Evolutionary conservation across 2,329 filamentous ascomycete species (phyloP).

Genomic region (Hypoxylon sp.): DNA sequence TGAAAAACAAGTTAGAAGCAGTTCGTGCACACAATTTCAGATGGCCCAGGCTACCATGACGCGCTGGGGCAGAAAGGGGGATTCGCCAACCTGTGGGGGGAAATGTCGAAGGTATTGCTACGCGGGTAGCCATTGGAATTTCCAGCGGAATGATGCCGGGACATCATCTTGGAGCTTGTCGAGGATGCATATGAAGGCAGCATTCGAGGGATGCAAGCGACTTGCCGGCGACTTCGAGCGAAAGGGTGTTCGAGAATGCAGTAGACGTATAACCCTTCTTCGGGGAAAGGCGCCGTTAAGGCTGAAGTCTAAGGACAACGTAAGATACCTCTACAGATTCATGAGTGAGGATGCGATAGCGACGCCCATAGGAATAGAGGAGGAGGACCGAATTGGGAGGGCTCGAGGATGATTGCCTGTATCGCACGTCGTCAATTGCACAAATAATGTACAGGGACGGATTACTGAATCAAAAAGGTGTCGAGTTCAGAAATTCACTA

Average conservation of each 20-base stretch:
- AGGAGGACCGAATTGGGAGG: conserved; percentile 19
- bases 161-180: conserved; percentile 77
- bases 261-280: conserved; percentile 30
- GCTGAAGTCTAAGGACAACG: conserved; percentile 26
- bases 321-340: conserved; percentile 31
- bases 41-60: conserved; percentile 1
- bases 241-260: conserved; percentile 24
- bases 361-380: conserved; percentile 7
- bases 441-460: conserved; percentile 24
- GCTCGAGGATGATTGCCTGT: conserved; percentile 13
- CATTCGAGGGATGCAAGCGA: conserved; percentile 57
- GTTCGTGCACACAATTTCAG: conserved; percentile 3
- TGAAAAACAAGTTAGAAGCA: conserved; percentile 32
- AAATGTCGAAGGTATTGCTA: conserved; percentile 84
- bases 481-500: conserved; percentile 42
- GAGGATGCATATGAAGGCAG: conserved; percentile 69
- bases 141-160: conserved; percentile 79
- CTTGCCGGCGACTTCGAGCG: conserved; percentile 21
- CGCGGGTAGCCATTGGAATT: conserved; percentile 88
- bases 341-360: conserved; percentile 25
- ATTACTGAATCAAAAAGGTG: conserved; percentile 44
- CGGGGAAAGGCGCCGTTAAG: conserved; percentile 34
- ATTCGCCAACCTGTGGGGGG: conserved; percentile 83
- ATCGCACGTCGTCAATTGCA: conserved; percentile 24
- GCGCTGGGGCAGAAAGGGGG: conserved; percentile 20